Percentiles rank a stretch among this genome's conserved stretches.
Evolutionary conservation across 2,329 filamentous ascomycete species (phyloP).

Genomic region (Colletotrichum sp.): DNA sequence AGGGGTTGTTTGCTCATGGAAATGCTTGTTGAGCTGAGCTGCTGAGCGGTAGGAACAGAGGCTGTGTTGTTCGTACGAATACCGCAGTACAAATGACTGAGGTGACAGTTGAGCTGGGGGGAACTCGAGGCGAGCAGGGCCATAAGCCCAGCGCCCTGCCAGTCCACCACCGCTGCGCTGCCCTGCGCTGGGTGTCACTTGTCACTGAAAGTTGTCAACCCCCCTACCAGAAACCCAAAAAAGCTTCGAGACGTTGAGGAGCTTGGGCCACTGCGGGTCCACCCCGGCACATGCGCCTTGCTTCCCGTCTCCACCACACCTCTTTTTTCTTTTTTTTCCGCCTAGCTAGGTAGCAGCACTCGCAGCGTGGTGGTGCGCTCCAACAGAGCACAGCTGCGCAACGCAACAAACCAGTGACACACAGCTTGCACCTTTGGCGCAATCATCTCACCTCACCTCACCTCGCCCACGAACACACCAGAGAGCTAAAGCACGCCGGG

Average conservation of each 20-base stretch:
- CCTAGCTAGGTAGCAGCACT: background rate
- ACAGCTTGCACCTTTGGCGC: background rate
- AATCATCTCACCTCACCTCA: background rate
- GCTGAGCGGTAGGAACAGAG: background rate
- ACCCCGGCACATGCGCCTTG: background rate
- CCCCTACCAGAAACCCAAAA: background rate
- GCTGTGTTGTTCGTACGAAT: background rate
- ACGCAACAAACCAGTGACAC: background rate
- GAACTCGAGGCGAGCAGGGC: background rate
- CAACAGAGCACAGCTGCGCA: background rate
- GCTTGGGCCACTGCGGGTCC: constrained; percentile 21
- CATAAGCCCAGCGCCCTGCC: background rate
- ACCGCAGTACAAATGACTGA: background rate
- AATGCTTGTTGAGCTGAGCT: constrained; percentile 18
- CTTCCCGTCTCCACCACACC: constrained; percentile 6
- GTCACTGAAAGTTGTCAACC: background rate
- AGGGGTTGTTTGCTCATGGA: background rate
- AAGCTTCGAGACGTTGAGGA: constrained; percentile 25
- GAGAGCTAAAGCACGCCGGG: constrained; percentile 7
- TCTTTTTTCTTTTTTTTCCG: background rate
- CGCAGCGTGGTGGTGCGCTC: background rate
- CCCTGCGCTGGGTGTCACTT: background rate
- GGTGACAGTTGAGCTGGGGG: background rate
- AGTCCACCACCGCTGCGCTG: background rate
- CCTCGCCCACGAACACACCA: background rate